Evolutionary conservation across 306 rosid genomes (phyloP).

Genomic region (Bauhinia variegata): DNA sequence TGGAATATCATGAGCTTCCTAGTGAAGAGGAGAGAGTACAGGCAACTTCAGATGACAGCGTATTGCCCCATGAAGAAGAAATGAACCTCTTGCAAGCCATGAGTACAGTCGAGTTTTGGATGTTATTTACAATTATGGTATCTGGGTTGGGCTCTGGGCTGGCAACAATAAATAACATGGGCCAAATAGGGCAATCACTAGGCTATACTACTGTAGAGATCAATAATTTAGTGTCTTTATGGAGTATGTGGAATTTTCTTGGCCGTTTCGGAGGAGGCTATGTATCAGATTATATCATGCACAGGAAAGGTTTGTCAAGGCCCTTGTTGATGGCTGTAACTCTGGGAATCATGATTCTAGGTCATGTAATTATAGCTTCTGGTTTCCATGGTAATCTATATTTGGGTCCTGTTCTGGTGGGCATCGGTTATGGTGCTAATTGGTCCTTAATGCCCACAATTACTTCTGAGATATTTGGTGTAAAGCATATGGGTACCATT

Average conservation of each 20-base stretch:
- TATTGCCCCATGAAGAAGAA: constrained; percentile 39
- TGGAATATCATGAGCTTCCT: constrained; percentile 53
- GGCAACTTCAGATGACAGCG: constrained; percentile 30
- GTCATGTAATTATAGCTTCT: constrained; percentile 68
- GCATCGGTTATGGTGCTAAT: constrained; percentile 83
- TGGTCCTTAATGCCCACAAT: constrained; percentile 97
- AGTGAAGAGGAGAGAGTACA: constrained; percentile 40
- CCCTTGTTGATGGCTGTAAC: constrained; percentile 65
- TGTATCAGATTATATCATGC: constrained; percentile 74
- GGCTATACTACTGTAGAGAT: constrained; percentile 65
- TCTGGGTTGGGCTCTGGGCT: constrained; percentile 87
- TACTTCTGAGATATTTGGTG: constrained; percentile 81
- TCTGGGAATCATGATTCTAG: constrained; percentile 57
- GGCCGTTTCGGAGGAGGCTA: constrained; percentile 92
- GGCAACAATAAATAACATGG: constrained; percentile 81
- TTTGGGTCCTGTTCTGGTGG: constrained; percentile 76
- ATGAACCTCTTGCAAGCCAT: constrained; percentile 65
- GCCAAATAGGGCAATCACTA: constrained; percentile 82
- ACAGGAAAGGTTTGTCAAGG: constrained; percentile 69
- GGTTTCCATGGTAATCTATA: constrained; percentile 75
- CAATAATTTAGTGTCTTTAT: constrained; percentile 67
- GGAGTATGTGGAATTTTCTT: constrained; percentile 95
- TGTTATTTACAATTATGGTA: constrained; percentile 70
- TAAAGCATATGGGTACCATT: constrained; percentile 84
- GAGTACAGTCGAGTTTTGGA: constrained; percentile 71